A percentile compares a stretch with the other conserved stretches of the same genome.
Conservation (phyloP, 345 rosid species). For the Rhodamnia argentea region DNA sequence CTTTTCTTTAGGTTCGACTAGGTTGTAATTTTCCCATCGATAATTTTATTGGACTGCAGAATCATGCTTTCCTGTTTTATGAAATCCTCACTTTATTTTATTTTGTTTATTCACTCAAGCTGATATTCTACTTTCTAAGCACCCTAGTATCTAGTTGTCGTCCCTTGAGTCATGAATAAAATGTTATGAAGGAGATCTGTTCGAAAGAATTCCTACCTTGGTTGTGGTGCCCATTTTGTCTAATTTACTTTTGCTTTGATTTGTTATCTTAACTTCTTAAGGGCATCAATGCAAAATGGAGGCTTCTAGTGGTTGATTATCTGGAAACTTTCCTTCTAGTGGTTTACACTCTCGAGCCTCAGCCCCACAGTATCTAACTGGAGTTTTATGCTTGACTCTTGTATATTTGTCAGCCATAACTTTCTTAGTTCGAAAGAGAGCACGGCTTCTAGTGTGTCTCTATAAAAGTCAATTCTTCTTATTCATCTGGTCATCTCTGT, state of each 20-base stretch:
- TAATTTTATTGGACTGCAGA: neutral
- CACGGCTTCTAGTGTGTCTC: neutral
- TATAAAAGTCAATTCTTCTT: neutral
- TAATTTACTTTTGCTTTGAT: neutral
- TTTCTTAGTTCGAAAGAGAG: neutral
- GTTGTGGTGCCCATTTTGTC: neutral
- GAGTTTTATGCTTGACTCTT: neutral
- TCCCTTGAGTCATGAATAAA: neutral
- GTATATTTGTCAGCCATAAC: neutral
- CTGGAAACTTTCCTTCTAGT: too few relatives aligned
- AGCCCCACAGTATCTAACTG: neutral
- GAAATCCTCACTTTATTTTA: neutral
- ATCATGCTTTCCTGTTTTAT: neutral
- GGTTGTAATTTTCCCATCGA: neutral
- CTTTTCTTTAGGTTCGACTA: neutral
- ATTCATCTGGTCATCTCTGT: neutral
- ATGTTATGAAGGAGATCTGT: neutral
- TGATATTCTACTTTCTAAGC: neutral
- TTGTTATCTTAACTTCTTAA: too few relatives aligned
- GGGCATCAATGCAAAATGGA: too few relatives aligned
- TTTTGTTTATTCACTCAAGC: neutral
- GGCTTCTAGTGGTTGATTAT: too few relatives aligned
- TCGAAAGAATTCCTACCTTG: neutral
- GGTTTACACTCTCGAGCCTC: too few relatives aligned
- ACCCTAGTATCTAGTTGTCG: neutral